Conservation (phyloP, 1,284 basidiomycete species). For the Singerocomus rubriflavus region DNA sequence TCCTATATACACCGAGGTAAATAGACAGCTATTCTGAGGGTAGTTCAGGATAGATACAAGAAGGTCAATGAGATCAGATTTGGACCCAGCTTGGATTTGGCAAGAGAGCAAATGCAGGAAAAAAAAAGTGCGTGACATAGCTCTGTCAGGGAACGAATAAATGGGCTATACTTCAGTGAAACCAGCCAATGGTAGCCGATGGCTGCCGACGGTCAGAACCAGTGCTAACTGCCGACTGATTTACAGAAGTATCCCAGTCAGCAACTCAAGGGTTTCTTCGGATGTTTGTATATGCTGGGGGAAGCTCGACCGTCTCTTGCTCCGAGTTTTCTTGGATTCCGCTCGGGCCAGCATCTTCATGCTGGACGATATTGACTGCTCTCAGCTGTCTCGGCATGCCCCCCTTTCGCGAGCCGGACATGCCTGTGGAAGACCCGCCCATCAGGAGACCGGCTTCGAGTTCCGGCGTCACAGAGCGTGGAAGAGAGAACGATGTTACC, state of each 20-base stretch:
- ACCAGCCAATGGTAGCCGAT: no score
- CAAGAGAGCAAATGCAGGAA: not conserved
- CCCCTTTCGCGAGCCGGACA: constrained; percentile 43
- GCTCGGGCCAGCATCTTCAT: constrained; percentile 67
- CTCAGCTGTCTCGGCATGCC: constrained; percentile 46
- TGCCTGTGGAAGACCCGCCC: constrained; percentile 11
- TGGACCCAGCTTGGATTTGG: not conserved
- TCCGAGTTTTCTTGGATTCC: constrained; percentile 37
- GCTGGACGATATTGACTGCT: constrained; percentile 75
- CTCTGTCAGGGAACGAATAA: constrained; percentile 8
- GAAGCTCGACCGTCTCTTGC: constrained; percentile 72
- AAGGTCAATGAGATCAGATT: not conserved
- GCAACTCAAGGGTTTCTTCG: constrained; percentile 20
- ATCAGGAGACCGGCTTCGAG: constrained; percentile 24
- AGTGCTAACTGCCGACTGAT: no score
- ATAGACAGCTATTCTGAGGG: not conserved
- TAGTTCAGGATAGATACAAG: not conserved
- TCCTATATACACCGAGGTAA: constrained; percentile 3
- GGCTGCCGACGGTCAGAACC: no score
- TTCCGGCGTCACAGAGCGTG: constrained; percentile 25
- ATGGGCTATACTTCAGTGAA: not conserved
- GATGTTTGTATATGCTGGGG: constrained; percentile 74
- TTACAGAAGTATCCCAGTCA: no score
- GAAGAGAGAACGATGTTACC: constrained; percentile 23
- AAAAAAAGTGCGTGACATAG: not conserved